Conservation (phyloP, 108 stramenopile genomes). For the Phaeodactylum tricornutum region DNA sequence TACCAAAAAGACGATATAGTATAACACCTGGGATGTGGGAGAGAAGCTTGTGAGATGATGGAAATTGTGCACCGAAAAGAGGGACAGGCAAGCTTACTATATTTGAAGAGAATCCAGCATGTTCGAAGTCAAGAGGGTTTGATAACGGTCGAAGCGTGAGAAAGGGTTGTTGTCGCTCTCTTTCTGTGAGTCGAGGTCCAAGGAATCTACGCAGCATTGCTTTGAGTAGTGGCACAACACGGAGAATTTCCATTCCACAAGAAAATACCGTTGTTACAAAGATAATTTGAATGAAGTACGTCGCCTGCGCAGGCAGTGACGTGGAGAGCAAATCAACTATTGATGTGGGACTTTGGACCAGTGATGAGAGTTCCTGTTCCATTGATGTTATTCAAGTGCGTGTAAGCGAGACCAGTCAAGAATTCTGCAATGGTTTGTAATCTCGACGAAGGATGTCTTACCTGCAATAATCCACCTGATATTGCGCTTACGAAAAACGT, state of each 20-base stretch:
- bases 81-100: not conserved
- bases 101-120: conserved; percentile 15
- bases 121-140: conserved; percentile 33
- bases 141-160: conserved; percentile 30
- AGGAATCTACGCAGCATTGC: conserved; percentile 27
- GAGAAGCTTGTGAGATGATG: not conserved
- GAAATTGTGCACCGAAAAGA: not conserved
- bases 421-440: not conserved
- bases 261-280: conserved; percentile 37
- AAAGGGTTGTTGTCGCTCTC: conserved; percentile 37
- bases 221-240: conserved; percentile 26
- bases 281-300: conserved; percentile 37
- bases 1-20: conserved; percentile 9
- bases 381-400: not conserved
- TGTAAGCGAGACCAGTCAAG: not conserved
- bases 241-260: conserved; percentile 36
- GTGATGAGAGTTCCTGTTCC: not conserved
- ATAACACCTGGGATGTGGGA: not conserved
- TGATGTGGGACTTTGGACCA: not conserved
- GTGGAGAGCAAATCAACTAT: conserved; percentile 22
- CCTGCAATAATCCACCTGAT: not conserved
- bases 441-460: not conserved
- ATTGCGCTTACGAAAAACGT: conserved; percentile 29
- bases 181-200: conserved; percentile 51
- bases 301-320: conserved; percentile 22